Conservation (phyloP, 2,329 filamentous ascomycete genomes). For the Colletotrichum filicis region DNA sequence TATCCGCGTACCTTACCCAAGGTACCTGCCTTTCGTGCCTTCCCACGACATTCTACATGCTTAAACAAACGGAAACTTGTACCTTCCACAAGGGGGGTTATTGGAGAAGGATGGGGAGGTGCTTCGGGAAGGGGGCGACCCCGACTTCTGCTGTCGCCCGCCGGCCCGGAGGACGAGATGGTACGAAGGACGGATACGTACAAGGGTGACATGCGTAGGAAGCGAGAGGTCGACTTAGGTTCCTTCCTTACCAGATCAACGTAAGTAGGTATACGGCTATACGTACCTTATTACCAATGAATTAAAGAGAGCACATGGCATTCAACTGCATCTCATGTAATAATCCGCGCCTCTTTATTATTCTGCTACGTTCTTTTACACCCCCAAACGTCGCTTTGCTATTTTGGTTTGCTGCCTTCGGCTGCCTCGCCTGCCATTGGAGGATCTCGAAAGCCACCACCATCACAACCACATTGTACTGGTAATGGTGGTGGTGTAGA, state of each 20-base stretch:
- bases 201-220: background rate
- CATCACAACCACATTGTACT: background rate
- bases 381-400: background rate
- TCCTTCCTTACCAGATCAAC: background rate
- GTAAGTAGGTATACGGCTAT: background rate
- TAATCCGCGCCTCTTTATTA: background rate
- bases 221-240: background rate
- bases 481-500: background rate
- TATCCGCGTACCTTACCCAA: too few relatives aligned
- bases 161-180: background rate
- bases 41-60: too few relatives aligned
- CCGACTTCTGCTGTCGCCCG: too few relatives aligned
- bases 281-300: too few relatives aligned
- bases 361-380: conserved; percentile 11
- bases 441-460: background rate
- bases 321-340: background rate
- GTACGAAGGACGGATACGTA: background rate
- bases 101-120: background rate
- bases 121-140: too few relatives aligned
- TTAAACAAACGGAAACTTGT: too few relatives aligned
- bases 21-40: background rate
- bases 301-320: too few relatives aligned
- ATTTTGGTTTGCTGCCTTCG: conserved; percentile 10
- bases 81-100: too few relatives aligned
- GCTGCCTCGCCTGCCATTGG: background rate